Base-by-base conservation (phyloP, 2,329 filamentous ascomycete genomes). In the Xylaria sp. region DNA sequence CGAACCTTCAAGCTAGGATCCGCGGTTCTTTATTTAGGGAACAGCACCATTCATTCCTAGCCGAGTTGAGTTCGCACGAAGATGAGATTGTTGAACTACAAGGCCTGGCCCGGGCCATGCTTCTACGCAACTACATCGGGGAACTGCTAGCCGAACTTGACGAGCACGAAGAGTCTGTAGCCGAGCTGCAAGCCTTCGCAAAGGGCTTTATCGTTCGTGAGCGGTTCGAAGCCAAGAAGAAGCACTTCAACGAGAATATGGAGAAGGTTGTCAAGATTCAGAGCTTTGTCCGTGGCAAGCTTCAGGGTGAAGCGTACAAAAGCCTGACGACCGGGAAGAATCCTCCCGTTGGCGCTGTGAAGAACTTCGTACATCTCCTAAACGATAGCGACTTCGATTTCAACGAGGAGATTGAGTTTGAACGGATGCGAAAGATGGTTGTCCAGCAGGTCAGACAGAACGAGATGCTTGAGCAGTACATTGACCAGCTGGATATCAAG, bases 301-400 rank as follows among this genome's bases (percentile, higher is more conserved):
- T 97, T 45, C 94, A 99, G 72, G 94, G 94, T 47, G 91, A 99
- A 74, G 94, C 94, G 2, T 99, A 99, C 79, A 97, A 96, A 82
- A 96, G 91, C 70, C 80, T 99, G 61, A 97, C 92, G 2, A 92
- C 87, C 26, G 95, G 94, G 56, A 97, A 96, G 76, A 97, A 97
- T 69, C 94, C 94, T 20, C 94, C 94, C 0, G 92, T 99, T 54
- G 91, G 91, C 38, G 96, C 95, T 0, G 91, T 99, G 69, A 97
- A 97, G 78, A 95, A 95, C 70, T 99, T 99, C 70, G 92, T 99
- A 2, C 94, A 99, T 71, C 81, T 99, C 37, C 85, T 99, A 52
- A 99, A 97, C 67, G 94, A 99, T 73, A 97, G 92, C 66, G 93
- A 97, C 68, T 96, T 99, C 66, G 94, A 99, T 70, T 99, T 99